Evolutionary conservation across 768 basidiomycete genomes (phyloP).

Genomic region (Galerina sulciceps): DNA sequence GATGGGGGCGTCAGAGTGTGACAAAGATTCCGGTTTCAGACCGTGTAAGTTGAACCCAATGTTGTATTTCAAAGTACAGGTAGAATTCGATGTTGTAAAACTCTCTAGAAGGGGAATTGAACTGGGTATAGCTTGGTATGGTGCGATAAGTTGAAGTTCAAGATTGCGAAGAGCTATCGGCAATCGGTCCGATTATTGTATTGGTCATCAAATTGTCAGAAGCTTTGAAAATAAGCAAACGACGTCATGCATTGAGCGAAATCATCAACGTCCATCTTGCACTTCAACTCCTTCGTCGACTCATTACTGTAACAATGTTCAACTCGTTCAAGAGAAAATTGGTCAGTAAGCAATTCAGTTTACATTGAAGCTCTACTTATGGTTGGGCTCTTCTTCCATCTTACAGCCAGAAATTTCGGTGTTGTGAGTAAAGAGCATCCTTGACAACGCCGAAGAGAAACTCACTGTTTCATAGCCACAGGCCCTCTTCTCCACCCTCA

Average conservation of each 20-base stretch:
- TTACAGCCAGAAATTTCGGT: constrained; percentile 64
- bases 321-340: constrained; percentile 40
- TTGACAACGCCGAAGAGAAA: neutral
- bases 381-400: neutral
- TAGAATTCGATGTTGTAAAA: too few species aligned
- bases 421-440: constrained; percentile 48
- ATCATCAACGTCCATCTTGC: constrained; percentile 66
- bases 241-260: constrained; percentile 64
- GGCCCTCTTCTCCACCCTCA: constrained; percentile 68
- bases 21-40: too few species aligned
- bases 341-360: constrained; percentile 25
- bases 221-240: neutral
- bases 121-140: too few species aligned
- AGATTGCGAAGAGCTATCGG: too few species aligned
- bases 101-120: too few species aligned
- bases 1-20: too few species aligned
- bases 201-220: neutral
- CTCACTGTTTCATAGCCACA: constrained; percentile 51
- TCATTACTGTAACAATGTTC: constrained; percentile 34
- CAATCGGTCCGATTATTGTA: neutral
- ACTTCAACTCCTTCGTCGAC: constrained; percentile 33
- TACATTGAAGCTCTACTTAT: neutral
- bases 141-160: too few species aligned
- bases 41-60: too few species aligned
- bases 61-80: too few species aligned